Evolutionary conservation across 2,329 filamentous ascomycete genomes (phyloP).

Genomic region (Colletotrichum gigasporum): DNA sequence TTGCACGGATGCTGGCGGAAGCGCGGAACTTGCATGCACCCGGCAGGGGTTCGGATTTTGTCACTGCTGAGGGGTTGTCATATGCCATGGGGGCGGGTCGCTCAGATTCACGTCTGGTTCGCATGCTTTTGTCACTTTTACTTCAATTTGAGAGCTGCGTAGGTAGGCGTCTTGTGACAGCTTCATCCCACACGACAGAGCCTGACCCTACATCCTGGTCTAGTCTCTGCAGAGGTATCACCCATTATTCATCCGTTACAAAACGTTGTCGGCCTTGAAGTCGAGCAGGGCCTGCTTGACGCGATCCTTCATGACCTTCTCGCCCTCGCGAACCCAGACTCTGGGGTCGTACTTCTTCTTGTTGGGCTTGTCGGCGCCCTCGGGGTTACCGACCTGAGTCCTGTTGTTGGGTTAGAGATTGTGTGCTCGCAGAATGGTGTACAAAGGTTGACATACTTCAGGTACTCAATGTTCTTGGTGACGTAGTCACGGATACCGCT

Average conservation of each 20-base stretch:
- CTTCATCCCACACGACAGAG: constrained; percentile 22
- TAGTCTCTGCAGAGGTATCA: constrained; percentile 28
- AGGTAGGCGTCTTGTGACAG: constrained; percentile 20
- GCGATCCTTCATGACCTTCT: constrained; percentile 94
- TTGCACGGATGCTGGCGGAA: too few species aligned
- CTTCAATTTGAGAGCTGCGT: constrained; percentile 26
- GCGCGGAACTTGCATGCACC: too few species aligned
- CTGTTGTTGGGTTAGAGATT: constrained; percentile 40
- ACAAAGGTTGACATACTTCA: constrained; percentile 47
- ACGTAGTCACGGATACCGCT: constrained; percentile 94
- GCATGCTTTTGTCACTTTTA: constrained; percentile 16
- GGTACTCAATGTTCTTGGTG: constrained; percentile 93
- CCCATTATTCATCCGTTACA: constrained; percentile 61
- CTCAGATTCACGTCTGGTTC: too few species aligned
- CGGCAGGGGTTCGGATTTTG: too few species aligned
- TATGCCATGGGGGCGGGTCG: too few species aligned
- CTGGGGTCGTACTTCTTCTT: constrained; percentile 92
- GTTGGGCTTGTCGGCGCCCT: constrained; percentile 97
- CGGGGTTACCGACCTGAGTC: constrained; percentile 91
- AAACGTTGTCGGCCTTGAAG: constrained; percentile 85
- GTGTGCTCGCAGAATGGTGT: neutral
- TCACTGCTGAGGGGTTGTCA: too few species aligned
- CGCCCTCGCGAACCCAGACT: constrained; percentile 95
- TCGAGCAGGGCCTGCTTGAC: constrained; percentile 84
- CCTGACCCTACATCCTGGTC: constrained; percentile 11